Percentiles rank a stretch among this genome's conserved stretches.
phyloP scores from a whole-genome alignment of 805 yeast genomes.

The Metschnikowia bowlesiae region DNA sequence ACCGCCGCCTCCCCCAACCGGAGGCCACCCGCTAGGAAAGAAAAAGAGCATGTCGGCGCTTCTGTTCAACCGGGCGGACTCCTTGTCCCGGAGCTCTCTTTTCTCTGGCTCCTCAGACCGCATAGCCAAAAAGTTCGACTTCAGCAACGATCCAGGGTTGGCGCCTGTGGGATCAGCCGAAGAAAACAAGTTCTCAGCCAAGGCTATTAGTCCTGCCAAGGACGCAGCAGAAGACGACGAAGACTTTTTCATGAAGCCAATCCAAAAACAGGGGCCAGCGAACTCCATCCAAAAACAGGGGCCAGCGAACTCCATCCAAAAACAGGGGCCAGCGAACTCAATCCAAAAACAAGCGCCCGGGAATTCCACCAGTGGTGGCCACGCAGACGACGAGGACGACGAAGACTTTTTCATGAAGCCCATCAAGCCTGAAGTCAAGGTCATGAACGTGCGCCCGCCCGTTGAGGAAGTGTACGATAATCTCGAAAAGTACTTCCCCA shows the following conservation, averaged over 20 bases:
- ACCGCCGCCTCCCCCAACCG: constrained; percentile 65
- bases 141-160: constrained; percentile 61
- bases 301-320: neutral
- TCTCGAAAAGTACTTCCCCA: constrained; percentile 87
- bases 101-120: neutral
- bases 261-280: neutral
- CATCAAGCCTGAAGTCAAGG: constrained; percentile 7
- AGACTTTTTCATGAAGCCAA: constrained; percentile 19
- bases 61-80: constrained; percentile 4
- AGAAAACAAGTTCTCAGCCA: constrained; percentile 11
- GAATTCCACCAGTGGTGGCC: neutral
- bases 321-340: no score
- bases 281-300: no score
- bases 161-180: constrained; percentile 1
- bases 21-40: constrained; percentile 9
- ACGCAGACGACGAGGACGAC: neutral
- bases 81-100: neutral
- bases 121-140: constrained; percentile 55
- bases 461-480: constrained; percentile 91
- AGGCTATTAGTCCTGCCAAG: neutral
- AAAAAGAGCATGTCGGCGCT: neutral
- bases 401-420: constrained; percentile 19
- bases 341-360: no score
- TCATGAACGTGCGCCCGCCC: constrained; percentile 82
- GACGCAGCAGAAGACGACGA: neutral